phyloP scores from a whole-genome alignment of 2,329 filamentous ascomycete genomes.

The Paraphoma sp. region DNA sequence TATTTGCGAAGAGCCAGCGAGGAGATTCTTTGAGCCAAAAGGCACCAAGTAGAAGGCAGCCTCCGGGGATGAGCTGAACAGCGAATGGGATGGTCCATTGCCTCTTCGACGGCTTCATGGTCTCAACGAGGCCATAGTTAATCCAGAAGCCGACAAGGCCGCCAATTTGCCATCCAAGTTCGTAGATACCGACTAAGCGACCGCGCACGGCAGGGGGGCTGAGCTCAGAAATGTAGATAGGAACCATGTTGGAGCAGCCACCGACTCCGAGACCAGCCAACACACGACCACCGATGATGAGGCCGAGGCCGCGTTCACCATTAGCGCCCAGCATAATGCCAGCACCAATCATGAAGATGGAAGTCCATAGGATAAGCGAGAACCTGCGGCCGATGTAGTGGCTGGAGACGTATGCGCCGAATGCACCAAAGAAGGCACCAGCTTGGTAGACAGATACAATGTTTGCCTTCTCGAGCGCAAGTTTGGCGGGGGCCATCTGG shows the following conservation, averaged over 20 bases:
- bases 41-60: constrained; percentile 58
- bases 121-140: constrained; percentile 54
- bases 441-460: constrained; percentile 85
- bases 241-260: constrained; percentile 63
- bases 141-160: constrained; percentile 44
- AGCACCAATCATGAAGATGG: constrained; percentile 72
- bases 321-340: constrained; percentile 71
- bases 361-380: constrained; percentile 66
- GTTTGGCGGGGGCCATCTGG: no score
- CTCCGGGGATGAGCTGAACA: constrained; percentile 71
- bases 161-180: constrained; percentile 59
- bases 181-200: constrained; percentile 58
- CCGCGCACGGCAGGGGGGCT: constrained; percentile 66
- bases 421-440: constrained; percentile 79
- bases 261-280: constrained; percentile 65
- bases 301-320: constrained; percentile 57
- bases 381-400: constrained; percentile 72
- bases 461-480: constrained; percentile 71
- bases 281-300: constrained; percentile 64
- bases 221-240: constrained; percentile 67
- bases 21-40: constrained; percentile 54
- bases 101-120: constrained; percentile 51
- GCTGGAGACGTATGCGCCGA: constrained; percentile 62
- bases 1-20: constrained; percentile 53
- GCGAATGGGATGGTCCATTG: constrained; percentile 61